phyloP scores from a whole-genome alignment of 805 yeast genomes.

The Sugiyamaella valdiviana region DNA sequence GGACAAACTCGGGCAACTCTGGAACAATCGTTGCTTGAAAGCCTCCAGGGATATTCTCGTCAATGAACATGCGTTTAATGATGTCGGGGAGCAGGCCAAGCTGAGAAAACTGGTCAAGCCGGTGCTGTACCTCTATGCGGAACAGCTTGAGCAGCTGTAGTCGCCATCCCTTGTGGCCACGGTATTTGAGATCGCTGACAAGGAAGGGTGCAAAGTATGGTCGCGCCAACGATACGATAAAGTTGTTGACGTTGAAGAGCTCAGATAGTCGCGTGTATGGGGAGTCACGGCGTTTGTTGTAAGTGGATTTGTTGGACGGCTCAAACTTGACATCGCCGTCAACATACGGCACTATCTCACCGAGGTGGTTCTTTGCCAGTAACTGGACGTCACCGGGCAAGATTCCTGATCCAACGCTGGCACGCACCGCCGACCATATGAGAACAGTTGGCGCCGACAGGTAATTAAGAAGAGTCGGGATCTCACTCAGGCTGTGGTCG shows the following conservation, averaged over 20 bases:
- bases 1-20: constrained; percentile 61
- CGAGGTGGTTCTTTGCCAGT: constrained; percentile 50
- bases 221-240: constrained; percentile 82
- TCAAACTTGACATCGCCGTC: constrained; percentile 29
- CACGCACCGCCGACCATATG: constrained; percentile 83
- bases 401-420: constrained; percentile 55
- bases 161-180: constrained; percentile 35
- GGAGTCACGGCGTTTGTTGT: constrained; percentile 41
- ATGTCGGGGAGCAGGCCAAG: constrained; percentile 67
- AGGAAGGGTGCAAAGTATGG: constrained; percentile 91
- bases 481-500: constrained; percentile 6
- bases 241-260: constrained; percentile 90
- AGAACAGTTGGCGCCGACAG: constrained; percentile 90
- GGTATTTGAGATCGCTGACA: constrained; percentile 72
- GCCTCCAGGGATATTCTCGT: constrained; percentile 79
- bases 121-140: constrained; percentile 76
- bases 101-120: constrained; percentile 73
- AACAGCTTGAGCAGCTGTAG: constrained; percentile 46
- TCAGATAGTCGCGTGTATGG: constrained; percentile 89
- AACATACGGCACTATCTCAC: constrained; percentile 34
- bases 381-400: constrained; percentile 57
- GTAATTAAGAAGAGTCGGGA: constrained; percentile 56
- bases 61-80: constrained; percentile 71
- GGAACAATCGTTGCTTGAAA: constrained; percentile 90
- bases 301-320: constrained; percentile 39